phyloP scores from a whole-genome alignment of 805 yeast genomes.

The Wickerhamomyces sydowiorum region DNA sequence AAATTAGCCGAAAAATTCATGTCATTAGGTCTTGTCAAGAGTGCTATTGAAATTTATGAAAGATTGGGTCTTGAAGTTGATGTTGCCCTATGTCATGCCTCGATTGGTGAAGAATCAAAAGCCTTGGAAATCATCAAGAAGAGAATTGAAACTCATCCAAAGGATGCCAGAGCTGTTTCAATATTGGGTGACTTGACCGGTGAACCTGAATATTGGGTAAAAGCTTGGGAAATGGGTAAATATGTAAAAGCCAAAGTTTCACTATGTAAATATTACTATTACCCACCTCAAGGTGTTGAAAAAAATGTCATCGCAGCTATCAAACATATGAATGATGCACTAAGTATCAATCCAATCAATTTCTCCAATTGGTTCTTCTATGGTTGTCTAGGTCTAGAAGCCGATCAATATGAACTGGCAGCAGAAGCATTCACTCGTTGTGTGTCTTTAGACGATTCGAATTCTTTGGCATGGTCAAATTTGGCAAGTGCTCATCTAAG shows the following conservation, averaged over 20 bases:
- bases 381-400: conserved; percentile 84
- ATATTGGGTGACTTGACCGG: conserved; percentile 80
- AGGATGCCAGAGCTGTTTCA: conserved; percentile 78
- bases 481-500: conserved; percentile 74
- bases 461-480: conserved; percentile 86
- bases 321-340: conserved; percentile 66
- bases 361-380: conserved; percentile 87
- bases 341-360: conserved; percentile 65
- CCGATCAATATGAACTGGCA: conserved; percentile 65
- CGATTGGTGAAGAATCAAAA: conserved; percentile 64
- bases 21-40: conserved; percentile 76
- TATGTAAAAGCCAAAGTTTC: conserved; percentile 85
- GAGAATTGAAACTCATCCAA: conserved; percentile 51
- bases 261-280: conserved; percentile 64
- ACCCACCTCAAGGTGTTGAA: conserved; percentile 56
- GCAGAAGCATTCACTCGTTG: conserved; percentile 91
- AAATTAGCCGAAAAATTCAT: conserved; percentile 80
- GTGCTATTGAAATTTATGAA: conserved; percentile 87
- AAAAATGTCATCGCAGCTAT: conserved; percentile 52
- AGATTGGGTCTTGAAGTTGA: conserved; percentile 72
- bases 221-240: conserved; percentile 81
- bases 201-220: conserved; percentile 72
- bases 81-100: conserved; percentile 86
- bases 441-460: conserved; percentile 76
- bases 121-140: conserved; percentile 56